Base-by-base conservation (phyloP, 2,329 filamentous ascomycete genomes). In the Malbranchea cinnamomea region DNA sequence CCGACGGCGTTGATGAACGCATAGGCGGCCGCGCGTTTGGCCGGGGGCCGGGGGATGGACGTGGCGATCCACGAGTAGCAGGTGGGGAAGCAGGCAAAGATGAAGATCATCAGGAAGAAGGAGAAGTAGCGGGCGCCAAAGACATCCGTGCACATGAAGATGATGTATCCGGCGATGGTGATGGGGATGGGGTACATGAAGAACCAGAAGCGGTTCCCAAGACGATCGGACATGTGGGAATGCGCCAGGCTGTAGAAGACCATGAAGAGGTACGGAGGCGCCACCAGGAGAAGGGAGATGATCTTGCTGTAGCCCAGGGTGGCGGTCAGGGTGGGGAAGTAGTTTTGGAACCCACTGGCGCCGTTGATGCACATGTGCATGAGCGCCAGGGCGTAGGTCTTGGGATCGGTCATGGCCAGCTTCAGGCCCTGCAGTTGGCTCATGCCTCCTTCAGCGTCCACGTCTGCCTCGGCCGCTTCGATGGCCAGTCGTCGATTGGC, bases 51-150 rank as follows among this genome's bases (percentile, higher is more conserved):
- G 1, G 63, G 57, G 14, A 69, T 57, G 1, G 59, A 55, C 20
- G 55, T 59, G 2, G 59, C 57, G 29, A 68, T 63, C 65, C 65
- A 67, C 2, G 56, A 52, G 35, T 52, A 59, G 6, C 54, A 33
- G 3, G 62, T 66, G 20, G 60, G 60, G 49, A 67, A 65, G 46
- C 63, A 63, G 11, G 62, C 57, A 38, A 69, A 69, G 32, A 70
- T 56, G 38, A 69, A 67, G 37, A 60, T 59, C 52, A 68, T 62
- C 19, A 69, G 48, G 53, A 69, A 69, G 34, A 68, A 50, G 15
- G 56, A 58, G 48, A 69, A 63, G 50, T 70, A 72, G 10, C 62
- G 57, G 0, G 66, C 57, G 1, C 63, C 67, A 32, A 71, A 69
- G 14, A 42, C 42, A 4, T 54, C 42, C 3, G 59, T 62, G 3